A percentile compares a stretch with the other conserved stretches of the same genome.
Evolutionary conservation across 106 monocot species (phyloP).

Genomic region (Platanthera zijinensis): DNA sequence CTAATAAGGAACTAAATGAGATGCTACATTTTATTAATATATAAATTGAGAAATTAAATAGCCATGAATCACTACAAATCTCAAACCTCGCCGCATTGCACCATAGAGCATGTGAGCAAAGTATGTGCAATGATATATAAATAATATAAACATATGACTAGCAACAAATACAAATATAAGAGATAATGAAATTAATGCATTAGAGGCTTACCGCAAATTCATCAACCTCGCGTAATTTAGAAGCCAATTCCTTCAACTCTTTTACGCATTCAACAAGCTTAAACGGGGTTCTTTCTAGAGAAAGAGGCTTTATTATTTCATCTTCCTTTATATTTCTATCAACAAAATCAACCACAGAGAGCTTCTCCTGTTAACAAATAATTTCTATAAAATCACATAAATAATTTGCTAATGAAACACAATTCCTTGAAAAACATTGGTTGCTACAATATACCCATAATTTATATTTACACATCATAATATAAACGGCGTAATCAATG

Average conservation of each 20-base stretch:
- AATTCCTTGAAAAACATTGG: background rate
- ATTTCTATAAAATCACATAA: background rate
- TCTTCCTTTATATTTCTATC: conserved; percentile 42
- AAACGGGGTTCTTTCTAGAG: conserved; percentile 75
- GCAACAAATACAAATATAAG: background rate
- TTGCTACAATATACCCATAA: background rate
- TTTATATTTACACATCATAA: background rate
- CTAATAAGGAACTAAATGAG: no score
- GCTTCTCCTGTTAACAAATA: conserved; percentile 55
- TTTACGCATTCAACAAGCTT: conserved; percentile 67
- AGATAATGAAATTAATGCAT: background rate
- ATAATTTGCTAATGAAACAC: background rate
- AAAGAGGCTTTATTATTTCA: conserved; percentile 56
- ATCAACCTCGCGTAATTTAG: conserved; percentile 53
- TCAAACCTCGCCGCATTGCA: background rate
- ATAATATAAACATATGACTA: background rate
- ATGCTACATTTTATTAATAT: no score
- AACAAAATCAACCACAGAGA: conserved; percentile 53
- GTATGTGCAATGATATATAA: background rate
- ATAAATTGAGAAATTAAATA: no score
- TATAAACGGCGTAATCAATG: no score
- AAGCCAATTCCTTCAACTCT: conserved; percentile 64
- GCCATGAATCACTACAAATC: background rate
- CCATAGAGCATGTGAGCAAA: conserved; percentile 1
- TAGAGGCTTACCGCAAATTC: conserved; percentile 86